These are phyloP conservation scores for Pythium sp. DNA, from an alignment of 352 stramenopile species.

Conservation along the genomic window DNA sequence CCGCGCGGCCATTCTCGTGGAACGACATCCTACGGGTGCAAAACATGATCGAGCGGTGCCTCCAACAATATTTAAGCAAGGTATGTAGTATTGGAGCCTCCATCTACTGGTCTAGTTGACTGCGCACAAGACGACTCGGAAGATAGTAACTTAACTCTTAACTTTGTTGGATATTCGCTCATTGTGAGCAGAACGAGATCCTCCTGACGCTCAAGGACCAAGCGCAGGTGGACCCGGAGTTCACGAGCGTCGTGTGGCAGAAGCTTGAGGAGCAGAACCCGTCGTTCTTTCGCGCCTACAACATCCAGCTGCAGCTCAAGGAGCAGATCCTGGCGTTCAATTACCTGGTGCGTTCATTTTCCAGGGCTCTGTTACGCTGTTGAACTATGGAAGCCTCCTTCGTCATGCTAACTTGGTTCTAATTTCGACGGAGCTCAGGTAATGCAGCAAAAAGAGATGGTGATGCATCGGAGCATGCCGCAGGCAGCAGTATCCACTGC, in stretches of 20 bases:
- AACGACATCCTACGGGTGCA: conserved; percentile 88
- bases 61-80: conserved; percentile 91
- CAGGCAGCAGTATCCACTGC: conserved; percentile 4
- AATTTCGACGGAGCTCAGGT: conserved; percentile 31
- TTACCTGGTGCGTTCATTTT: conserved; percentile 64
- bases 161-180: neutral
- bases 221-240: conserved; percentile 80
- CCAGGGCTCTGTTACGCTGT: too few relatives aligned
- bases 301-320: conserved; percentile 80
- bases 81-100: conserved; percentile 18
- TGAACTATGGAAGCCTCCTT: too few relatives aligned
- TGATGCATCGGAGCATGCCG: conserved; percentile 31
- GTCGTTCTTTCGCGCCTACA: conserved; percentile 87
- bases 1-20: conserved; percentile 67
- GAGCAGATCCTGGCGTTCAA: conserved; percentile 92
- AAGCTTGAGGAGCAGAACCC: conserved; percentile 92
- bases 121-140: neutral
- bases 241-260: conserved; percentile 87
- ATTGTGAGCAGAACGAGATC: conserved; percentile 50
- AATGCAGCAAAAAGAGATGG: conserved; percentile 69
- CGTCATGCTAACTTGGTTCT: neutral
- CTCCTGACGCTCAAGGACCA: conserved; percentile 59
- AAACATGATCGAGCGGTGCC: conserved; percentile 88
- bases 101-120: too few relatives aligned
- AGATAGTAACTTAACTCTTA: neutral